Percentiles rank a stretch among this genome's conserved stretches.
phyloP scores from a whole-genome alignment of 2,329 filamentous ascomycete species.

The Paracamarosporium sp. region DNA sequence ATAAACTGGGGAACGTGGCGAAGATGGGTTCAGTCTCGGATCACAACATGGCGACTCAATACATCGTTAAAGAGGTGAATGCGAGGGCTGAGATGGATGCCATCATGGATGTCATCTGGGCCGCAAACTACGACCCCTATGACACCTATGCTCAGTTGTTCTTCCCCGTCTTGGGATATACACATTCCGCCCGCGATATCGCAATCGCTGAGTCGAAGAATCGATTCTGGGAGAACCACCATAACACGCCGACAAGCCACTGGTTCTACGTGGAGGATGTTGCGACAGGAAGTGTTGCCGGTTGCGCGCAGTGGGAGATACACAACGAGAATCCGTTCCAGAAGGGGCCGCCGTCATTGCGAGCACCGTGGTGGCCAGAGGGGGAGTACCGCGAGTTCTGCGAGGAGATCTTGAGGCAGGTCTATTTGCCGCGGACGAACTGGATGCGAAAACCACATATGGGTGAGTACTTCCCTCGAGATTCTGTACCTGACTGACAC shows the following conservation, averaged over 20 bases:
- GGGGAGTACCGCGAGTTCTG: slow-evolving; percentile 41
- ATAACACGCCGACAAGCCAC: slow-evolving; percentile 31
- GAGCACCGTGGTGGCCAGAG: slow-evolving; percentile 45
- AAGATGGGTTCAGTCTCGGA: slow-evolving; percentile 23
- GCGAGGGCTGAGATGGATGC: slow-evolving; percentile 36
- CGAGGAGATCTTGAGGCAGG: slow-evolving; percentile 41
- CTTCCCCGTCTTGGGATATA: slow-evolving; percentile 41
- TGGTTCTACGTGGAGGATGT: slow-evolving; percentile 41
- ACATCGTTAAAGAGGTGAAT: slow-evolving; percentile 32
- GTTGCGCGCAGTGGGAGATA: slow-evolving; percentile 42
- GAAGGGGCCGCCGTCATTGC: slow-evolving; percentile 30
- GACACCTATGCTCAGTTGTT: slow-evolving; percentile 43
- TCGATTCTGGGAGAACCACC: slow-evolving; percentile 39
- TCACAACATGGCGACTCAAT: slow-evolving; percentile 26
- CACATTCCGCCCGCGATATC: slow-evolving; percentile 28
- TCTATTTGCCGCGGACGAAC: slow-evolving; percentile 35
- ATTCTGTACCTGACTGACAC: not conserved
- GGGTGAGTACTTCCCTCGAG: slow-evolving; percentile 24
- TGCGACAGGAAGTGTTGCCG: slow-evolving; percentile 27
- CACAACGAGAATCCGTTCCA: slow-evolving; percentile 36
- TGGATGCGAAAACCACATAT: slow-evolving; percentile 45
- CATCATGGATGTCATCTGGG: slow-evolving; percentile 43
- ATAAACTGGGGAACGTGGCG: not conserved
- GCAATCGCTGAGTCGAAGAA: slow-evolving; percentile 37
- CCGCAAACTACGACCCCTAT: slow-evolving; percentile 43